A percentile compares a stretch with the other conserved stretches of the same genome.
Conservation (phyloP, 164 flowering plant species). For the Taxillus chinensis region DNA sequence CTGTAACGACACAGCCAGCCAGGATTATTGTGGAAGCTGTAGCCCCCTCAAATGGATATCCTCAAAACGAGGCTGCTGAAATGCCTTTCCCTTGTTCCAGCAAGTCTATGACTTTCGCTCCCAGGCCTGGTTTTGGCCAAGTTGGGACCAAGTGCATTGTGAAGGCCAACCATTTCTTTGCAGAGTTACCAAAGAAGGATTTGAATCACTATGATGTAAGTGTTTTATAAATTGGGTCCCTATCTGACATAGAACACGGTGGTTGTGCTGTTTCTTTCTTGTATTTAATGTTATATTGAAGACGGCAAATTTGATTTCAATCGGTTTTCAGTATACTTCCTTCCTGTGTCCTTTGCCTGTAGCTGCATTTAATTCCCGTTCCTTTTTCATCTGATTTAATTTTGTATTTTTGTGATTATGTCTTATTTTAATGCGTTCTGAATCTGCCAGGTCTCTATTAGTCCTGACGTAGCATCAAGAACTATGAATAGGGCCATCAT, state of each 20-base stretch:
- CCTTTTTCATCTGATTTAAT: slow-evolving; percentile 2
- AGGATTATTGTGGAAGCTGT: slow-evolving; percentile 7
- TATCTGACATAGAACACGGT: neutral
- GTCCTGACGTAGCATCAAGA: slow-evolving; percentile 77
- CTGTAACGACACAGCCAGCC: slow-evolving; percentile 13
- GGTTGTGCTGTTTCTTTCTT: slow-evolving; percentile 1
- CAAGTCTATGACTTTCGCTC: slow-evolving; percentile 57
- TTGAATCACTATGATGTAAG: slow-evolving; percentile 94
- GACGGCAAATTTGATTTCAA: slow-evolving; percentile 9
- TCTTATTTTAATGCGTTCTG: slow-evolving; percentile 9
- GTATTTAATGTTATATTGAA: slow-evolving; percentile 16
- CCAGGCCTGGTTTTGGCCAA: slow-evolving; percentile 78
- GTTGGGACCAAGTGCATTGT: slow-evolving; percentile 81
- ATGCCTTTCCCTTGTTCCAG: slow-evolving; percentile 61
- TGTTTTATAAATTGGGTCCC: slow-evolving; percentile 8
- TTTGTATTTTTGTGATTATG: slow-evolving; percentile 4
- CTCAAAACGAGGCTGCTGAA: slow-evolving; percentile 18
- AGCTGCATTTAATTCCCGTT: slow-evolving; percentile 6
- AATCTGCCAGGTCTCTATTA: slow-evolving; percentile 56
- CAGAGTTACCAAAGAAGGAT: slow-evolving; percentile 77
- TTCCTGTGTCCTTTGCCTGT: slow-evolving; percentile 10
- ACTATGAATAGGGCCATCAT: slow-evolving; percentile 66
- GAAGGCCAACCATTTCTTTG: slow-evolving; percentile 92
- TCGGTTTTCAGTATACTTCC: slow-evolving; percentile 7
- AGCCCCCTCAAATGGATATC: slow-evolving; percentile 14